These are phyloP conservation scores for Aspergillus homomorphus DNA, from an alignment of 495 filamentous ascomycete species.

Conservation along the genomic window DNA sequence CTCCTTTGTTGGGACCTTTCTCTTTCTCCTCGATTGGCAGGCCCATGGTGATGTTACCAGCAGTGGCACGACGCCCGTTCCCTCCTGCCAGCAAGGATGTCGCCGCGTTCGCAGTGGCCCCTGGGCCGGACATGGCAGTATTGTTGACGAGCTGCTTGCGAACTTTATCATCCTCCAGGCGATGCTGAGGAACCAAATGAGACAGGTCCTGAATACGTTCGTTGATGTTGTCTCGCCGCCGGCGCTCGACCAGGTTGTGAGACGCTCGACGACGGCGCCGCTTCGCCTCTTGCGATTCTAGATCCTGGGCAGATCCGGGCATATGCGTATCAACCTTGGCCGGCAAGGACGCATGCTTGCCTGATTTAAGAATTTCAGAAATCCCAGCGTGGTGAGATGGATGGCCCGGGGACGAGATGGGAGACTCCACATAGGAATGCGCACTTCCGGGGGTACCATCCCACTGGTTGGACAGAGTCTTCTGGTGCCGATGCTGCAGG, in stretches of 20 bases:
- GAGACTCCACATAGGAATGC: slow-evolving; percentile 77
- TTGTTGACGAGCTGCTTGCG: slow-evolving; percentile 92
- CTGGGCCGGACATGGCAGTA: slow-evolving; percentile 76
- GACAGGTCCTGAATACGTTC: slow-evolving; percentile 96
- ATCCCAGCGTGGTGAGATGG: slow-evolving; percentile 60
- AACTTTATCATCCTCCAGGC: slow-evolving; percentile 94
- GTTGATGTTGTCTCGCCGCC: slow-evolving; percentile 96
- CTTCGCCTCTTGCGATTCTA: slow-evolving; percentile 88
- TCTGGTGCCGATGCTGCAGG: slow-evolving; percentile 67
- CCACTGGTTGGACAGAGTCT: slow-evolving; percentile 79
- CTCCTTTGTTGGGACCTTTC: slow-evolving; percentile 97
- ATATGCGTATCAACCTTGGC: slow-evolving; percentile 62
- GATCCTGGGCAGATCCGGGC: slow-evolving; percentile 44
- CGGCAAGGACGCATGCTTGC: slow-evolving; percentile 67
- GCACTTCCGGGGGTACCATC: slow-evolving; percentile 74
- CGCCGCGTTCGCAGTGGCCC: slow-evolving; percentile 66
- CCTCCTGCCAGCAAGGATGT: slow-evolving; percentile 89
- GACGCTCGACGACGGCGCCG: slow-evolving; percentile 84
- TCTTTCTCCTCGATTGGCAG: slow-evolving; percentile 94
- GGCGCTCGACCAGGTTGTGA: slow-evolving; percentile 93
- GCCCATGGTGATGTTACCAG: slow-evolving; percentile 86
- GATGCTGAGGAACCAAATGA: slow-evolving; percentile 86
- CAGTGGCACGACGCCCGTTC: slow-evolving; percentile 71
- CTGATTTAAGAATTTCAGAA: slow-evolving; percentile 65
- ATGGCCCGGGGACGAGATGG: slow-evolving; percentile 66